Evolutionary conservation across 176 grass and related monocot genomes (phyloP), one percentile per base, ranked within the genome.

Genomic region (Aegilops sharonensis): DNA sequence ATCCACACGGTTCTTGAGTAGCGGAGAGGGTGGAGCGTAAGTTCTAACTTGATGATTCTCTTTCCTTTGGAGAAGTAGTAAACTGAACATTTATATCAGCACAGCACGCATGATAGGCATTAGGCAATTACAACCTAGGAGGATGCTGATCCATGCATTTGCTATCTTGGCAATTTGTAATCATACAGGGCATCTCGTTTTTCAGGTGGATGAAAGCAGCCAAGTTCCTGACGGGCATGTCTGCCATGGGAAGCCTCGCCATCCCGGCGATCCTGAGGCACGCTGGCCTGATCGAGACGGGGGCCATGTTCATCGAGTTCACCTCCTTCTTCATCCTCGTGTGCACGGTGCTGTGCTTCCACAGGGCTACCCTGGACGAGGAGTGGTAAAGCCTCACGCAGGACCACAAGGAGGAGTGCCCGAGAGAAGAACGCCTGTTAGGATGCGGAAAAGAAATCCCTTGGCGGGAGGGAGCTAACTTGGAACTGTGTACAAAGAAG

Each of bases 231-330:
- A 98, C 96, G 6, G 96, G 96, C 68, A 90, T 89, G 15, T 98
- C 96, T 3, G 96, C 96, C 72, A 86, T 98, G 78, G 96, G 96
- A 71, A 98, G 96, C 75, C 85, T 98, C 6, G 93, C 96, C 4
- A 98, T 98, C 81, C 96, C 96, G 32, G 93, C 92, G 45, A 94
- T 98, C 60, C 81, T 95, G 75, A 92, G 90, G 90, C 96, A 98
- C 24, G 96, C 96, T 40, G 83, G 92, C 39, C 84, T 98, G 64
- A 98, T 98, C 12, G 96, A 98, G 81, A 92, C 88, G 0, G 96
- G 96, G 1, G 96, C 96, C 20, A 98, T 98, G 96, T 91, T 93
- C 84, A 98, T 98, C 50, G 91, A 95, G 81, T 98, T 98, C 87
- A 95, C 93, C 0, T 95, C 96, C 70, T 98, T 98, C 80, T 98